Conservation (phyloP, 1,139 yeast species). For the Lodderomyces pseudojiufengensis region DNA sequence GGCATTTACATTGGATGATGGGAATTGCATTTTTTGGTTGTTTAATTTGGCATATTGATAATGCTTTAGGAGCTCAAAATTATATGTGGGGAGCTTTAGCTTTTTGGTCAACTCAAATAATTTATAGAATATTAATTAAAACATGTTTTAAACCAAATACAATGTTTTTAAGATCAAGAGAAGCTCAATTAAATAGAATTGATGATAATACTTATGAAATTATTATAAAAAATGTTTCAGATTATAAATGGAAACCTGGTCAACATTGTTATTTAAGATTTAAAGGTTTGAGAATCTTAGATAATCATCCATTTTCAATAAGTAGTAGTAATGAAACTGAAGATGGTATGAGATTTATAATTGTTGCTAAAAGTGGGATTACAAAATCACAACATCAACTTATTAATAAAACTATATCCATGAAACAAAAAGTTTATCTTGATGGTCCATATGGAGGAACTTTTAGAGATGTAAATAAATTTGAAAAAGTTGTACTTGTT, state of each 20-base stretch:
- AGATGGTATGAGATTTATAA: slow-evolving; percentile 40
- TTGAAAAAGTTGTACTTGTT: slow-evolving; percentile 44
- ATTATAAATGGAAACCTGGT: slow-evolving; percentile 53
- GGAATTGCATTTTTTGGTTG: slow-evolving; percentile 55
- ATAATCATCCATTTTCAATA: slow-evolving; percentile 65
- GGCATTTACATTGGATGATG: slow-evolving; percentile 56
- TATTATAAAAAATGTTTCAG: slow-evolving; percentile 33
- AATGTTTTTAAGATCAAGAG: slow-evolving; percentile 45
- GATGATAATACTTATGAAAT: slow-evolving; percentile 40
- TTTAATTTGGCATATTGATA: slow-evolving; percentile 48
- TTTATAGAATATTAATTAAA: slow-evolving; percentile 50
- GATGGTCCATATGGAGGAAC: slow-evolving; percentile 70
- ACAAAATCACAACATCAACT: slow-evolving; percentile 33
- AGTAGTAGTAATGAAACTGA: slow-evolving; percentile 29
- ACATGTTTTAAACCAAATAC: slow-evolving; percentile 46
- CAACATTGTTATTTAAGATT: slow-evolving; percentile 58
- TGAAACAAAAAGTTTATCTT: slow-evolving; percentile 35
- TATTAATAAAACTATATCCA: slow-evolving; percentile 21
- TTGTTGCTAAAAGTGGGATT: slow-evolving; percentile 51
- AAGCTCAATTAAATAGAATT: slow-evolving; percentile 32
- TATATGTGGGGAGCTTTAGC: slow-evolving; percentile 58
- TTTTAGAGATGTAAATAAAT: slow-evolving; percentile 45
- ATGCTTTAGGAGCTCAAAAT: slow-evolving; percentile 35
- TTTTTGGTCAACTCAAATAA: slow-evolving; percentile 51
- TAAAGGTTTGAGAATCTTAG: slow-evolving; percentile 42